Percentiles rank a stretch among this genome's conserved stretches.
These are phyloP conservation scores for Cyberlindnera suaveolens DNA, from an alignment of 805 yeast species.

Conservation along the genomic window DNA sequence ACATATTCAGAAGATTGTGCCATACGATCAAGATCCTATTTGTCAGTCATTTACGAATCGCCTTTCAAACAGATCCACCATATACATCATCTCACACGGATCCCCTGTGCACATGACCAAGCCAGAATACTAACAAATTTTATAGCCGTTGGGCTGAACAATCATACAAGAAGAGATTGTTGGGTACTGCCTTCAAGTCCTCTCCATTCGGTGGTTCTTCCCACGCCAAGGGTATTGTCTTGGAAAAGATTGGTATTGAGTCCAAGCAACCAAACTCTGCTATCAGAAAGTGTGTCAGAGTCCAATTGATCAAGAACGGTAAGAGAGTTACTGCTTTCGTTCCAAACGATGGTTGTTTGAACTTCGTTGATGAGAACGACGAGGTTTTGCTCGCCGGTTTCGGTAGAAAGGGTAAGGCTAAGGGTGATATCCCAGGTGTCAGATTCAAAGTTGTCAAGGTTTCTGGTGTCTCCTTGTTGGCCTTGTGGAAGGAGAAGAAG, in stretches of 20 bases:
- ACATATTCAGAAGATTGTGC: no score
- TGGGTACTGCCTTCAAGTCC: constrained; percentile 99
- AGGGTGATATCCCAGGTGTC: constrained; percentile 99
- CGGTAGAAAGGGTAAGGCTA: constrained; percentile 99
- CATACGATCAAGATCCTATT: no score
- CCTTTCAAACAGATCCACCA: no score
- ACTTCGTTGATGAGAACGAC: constrained; percentile 99
- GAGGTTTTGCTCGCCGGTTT: constrained; percentile 99
- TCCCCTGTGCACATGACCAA: not conserved
- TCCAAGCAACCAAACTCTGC: constrained; percentile 99
- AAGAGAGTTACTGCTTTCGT: constrained; percentile 99
- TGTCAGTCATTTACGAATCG: no score
- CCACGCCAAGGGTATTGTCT: constrained; percentile 99
- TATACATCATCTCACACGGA: not conserved
- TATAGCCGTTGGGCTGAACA: constrained; percentile 97
- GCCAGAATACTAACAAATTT: constrained; percentile 17
- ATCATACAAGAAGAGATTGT: constrained; percentile 95
- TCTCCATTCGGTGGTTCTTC: constrained; percentile 99
- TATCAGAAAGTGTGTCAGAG: constrained; percentile 99
- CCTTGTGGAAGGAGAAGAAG: constrained; percentile 99
- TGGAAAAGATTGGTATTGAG: constrained; percentile 99
- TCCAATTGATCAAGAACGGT: constrained; percentile 99
- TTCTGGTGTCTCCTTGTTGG: constrained; percentile 98
- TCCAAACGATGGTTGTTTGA: constrained; percentile 99
- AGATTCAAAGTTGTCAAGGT: constrained; percentile 99